A percentile compares a stretch with the other conserved stretches of the same genome.
phyloP scores from a whole-genome alignment of 805 yeast species.

The Soucietia sequanensis region DNA sequence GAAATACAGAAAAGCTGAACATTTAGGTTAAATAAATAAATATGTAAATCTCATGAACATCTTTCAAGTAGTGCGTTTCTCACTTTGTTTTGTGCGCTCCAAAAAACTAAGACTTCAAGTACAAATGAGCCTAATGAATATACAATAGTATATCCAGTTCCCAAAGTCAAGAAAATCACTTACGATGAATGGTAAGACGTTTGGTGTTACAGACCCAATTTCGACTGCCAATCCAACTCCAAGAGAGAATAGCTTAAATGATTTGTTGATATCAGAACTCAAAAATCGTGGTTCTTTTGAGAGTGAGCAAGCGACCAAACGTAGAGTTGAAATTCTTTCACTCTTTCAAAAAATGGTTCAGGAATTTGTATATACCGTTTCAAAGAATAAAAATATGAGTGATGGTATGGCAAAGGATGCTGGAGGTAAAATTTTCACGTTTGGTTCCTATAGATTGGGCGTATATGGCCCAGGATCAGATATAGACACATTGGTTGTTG shows the following conservation, averaged over 20 bases:
- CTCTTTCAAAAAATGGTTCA: conserved; percentile 70
- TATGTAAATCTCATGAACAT: too few relatives aligned
- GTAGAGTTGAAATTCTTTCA: conserved; percentile 72
- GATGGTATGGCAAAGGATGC: conserved; percentile 98
- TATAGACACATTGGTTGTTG: conserved; percentile 95
- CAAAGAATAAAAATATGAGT: conserved; percentile 82
- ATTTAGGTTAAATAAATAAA: too few relatives aligned
- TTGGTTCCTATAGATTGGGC: conserved; percentile 91
- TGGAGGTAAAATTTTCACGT: conserved; percentile 96
- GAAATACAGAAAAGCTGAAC: too few relatives aligned
- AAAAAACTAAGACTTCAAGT: too few relatives aligned
- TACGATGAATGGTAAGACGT: conserved; percentile 24
- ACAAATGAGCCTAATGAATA: too few relatives aligned
- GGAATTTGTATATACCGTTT: conserved; percentile 81
- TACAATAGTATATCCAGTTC: too few relatives aligned
- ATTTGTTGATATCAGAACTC: conserved; percentile 70
- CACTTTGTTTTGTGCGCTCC: too few relatives aligned
- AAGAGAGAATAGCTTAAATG: conserved; percentile 74
- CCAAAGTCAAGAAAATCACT: neutral
- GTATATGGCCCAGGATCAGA: conserved; percentile 98
- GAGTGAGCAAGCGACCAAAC: conserved; percentile 76
- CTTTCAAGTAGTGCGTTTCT: too few relatives aligned
- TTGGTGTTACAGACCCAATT: conserved; percentile 81
- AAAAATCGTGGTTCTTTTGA: conserved; percentile 88
- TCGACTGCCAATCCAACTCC: conserved; percentile 84